Conservation (phyloP, 495 filamentous ascomycete genomes). For the Xylaria flabelliformis region DNA sequence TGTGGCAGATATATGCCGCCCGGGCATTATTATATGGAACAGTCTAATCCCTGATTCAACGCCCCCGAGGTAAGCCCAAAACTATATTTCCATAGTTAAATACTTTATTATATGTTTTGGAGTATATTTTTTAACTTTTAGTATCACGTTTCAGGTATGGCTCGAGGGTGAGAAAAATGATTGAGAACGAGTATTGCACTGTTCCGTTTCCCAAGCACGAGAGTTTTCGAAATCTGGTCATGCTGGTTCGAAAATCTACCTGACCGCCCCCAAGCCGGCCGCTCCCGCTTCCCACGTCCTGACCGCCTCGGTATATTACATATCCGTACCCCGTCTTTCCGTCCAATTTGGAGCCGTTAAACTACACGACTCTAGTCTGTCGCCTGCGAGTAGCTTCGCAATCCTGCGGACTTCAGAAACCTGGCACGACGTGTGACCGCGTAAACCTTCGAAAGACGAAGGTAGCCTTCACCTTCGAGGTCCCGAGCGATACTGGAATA, state of each 20-base stretch:
- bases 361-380: slow-evolving; percentile 18
- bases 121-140: slow-evolving; percentile 1
- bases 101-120: slow-evolving; percentile 4
- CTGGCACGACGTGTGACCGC: slow-evolving; percentile 14
- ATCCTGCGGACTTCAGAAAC: slow-evolving; percentile 18
- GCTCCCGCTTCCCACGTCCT: slow-evolving; percentile 15
- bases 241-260: slow-evolving; percentile 27
- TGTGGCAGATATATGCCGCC: slow-evolving; percentile 39
- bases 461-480: slow-evolving; percentile 7
- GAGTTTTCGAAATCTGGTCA: slow-evolving; percentile 28
- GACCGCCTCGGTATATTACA: slow-evolving; percentile 21
- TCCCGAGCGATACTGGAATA: slow-evolving; percentile 11
- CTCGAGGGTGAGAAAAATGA: slow-evolving; percentile 23
- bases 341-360: slow-evolving; percentile 15
- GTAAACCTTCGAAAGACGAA: slow-evolving; percentile 13
- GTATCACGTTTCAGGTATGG: slow-evolving; percentile 16
- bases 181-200: slow-evolving; percentile 26
- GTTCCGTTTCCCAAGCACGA: slow-evolving; percentile 22
- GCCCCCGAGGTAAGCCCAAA: slow-evolving; percentile 10
- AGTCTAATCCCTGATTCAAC: neutral
- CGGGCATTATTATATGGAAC: slow-evolving; percentile 42
- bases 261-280: slow-evolving; percentile 20
- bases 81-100: neutral
- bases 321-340: slow-evolving; percentile 17
- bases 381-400: slow-evolving; percentile 12